Evolutionary conservation across 495 filamentous ascomycete genomes (phyloP).

Genomic region (Penicillium crystallinum): DNA sequence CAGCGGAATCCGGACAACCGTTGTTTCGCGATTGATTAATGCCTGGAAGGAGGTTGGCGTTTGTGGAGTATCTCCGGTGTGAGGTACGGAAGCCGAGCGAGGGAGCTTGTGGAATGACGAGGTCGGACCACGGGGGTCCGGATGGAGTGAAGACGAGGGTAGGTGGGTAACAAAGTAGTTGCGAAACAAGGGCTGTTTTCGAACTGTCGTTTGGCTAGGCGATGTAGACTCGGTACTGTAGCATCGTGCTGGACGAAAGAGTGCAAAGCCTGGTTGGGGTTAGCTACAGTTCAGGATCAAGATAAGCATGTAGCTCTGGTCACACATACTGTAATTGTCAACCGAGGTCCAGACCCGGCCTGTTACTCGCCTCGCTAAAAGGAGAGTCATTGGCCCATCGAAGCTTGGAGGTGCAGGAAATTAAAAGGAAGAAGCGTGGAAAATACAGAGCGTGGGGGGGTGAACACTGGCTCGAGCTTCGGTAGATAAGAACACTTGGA

Average conservation of each 20-base stretch:
- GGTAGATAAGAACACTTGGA: conserved; percentile 23
- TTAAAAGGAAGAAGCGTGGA: conserved; percentile 3
- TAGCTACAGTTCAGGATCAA: conserved; percentile 1
- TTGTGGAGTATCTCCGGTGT: conserved; percentile 49
- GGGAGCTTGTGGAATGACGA: conserved; percentile 69
- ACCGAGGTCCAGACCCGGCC: conserved; percentile 38
- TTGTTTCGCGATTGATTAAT: conserved; percentile 68
- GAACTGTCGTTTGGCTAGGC: conserved; percentile 1
- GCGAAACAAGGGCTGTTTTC: conserved; percentile 64
- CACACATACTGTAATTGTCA: conserved; percentile 32
- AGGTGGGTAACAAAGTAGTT: conserved; percentile 97
- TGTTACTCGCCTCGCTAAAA: conserved; percentile 39
- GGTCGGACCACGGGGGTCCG: conserved; percentile 66
- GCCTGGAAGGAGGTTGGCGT: conserved; percentile 54
- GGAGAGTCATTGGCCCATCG: conserved; percentile 41
- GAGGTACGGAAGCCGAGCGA: conserved; percentile 75
- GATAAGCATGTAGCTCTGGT: conserved; percentile 10
- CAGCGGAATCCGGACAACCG: conserved; percentile 96
- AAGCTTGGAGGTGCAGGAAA: conserved; percentile 8
- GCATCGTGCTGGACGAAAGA: conserved; percentile 12
- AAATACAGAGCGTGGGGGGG: conserved; percentile 12
- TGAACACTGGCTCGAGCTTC: conserved; percentile 22
- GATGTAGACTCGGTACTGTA: conserved; percentile 17
- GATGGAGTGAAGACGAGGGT: conserved; percentile 87
- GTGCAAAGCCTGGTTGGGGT: conserved; percentile 20